Conservation (phyloP, 164 flowering plant species). For the Chimonanthus salicifolius region DNA sequence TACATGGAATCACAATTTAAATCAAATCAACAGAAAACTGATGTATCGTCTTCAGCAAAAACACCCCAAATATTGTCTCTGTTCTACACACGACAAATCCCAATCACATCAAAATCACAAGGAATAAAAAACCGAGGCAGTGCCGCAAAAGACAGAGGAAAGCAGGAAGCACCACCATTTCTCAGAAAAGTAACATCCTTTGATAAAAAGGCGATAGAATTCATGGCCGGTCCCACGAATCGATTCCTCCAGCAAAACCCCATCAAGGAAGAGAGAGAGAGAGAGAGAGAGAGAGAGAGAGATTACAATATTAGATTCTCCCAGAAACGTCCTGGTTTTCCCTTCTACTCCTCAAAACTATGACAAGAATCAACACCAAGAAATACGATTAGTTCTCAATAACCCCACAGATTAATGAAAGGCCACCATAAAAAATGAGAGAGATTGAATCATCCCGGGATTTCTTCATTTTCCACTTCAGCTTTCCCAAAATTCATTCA, state of each 20-base stretch:
- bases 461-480: not conserved
- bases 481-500: not conserved
- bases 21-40: not conserved
- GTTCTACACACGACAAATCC: not conserved
- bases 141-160: not conserved
- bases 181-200: not conserved
- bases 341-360: too few relatives aligned
- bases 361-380: too few relatives aligned
- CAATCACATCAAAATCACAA: not conserved
- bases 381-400: too few relatives aligned
- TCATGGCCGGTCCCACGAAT: slow-evolving; percentile 5
- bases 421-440: not conserved
- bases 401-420: too few relatives aligned
- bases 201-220: not conserved
- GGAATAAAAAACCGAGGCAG: not conserved
- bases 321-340: too few relatives aligned
- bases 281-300: too few relatives aligned
- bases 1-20: not conserved
- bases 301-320: too few relatives aligned
- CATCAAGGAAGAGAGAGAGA: too few relatives aligned
- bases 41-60: not conserved
- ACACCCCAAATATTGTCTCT: not conserved
- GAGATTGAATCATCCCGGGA: not conserved
- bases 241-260: not conserved
- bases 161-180: not conserved